phyloP scores from a whole-genome alignment of 1,284 basidiomycete genomes.

The Cutaneotrichosporon curvatum region DNA sequence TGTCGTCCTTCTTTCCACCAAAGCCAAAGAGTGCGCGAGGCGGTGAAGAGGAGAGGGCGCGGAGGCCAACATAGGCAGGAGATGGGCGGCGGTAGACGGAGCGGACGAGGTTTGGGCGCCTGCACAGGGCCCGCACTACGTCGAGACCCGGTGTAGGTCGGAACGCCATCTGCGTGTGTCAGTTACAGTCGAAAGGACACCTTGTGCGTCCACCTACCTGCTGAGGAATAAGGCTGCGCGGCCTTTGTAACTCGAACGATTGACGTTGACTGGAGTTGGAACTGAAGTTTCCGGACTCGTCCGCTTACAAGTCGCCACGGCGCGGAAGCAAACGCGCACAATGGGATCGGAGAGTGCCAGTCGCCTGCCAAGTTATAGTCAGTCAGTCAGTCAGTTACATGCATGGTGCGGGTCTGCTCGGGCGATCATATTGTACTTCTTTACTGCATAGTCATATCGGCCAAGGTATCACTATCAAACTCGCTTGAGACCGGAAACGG shows the following conservation, averaged over 20 bases:
- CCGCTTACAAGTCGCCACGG: too few species aligned
- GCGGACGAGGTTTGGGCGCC: not conserved
- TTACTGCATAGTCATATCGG: constrained; percentile 4
- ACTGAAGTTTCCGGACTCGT: too few species aligned
- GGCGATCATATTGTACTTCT: not conserved
- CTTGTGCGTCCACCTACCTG: not conserved
- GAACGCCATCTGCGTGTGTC: constrained; percentile 10
- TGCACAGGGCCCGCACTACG: constrained; percentile 8
- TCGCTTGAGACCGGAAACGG: not conserved
- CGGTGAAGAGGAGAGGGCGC: not conserved
- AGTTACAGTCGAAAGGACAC: too few species aligned
- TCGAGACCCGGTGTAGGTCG: constrained; percentile 7
- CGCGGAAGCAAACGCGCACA: too few species aligned
- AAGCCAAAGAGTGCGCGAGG: not conserved
- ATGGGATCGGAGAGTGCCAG: too few species aligned
- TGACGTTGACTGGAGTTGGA: too few species aligned
- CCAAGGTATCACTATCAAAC: constrained; percentile 4
- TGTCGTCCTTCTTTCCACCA: not conserved
- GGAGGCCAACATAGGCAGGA: not conserved
- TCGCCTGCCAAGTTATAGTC: too few species aligned
- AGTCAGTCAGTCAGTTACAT: too few species aligned
- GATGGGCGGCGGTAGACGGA: not conserved
- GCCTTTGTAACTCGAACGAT: not conserved
- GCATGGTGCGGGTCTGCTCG: too few species aligned
- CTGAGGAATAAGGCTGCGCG: too few species aligned